Percentiles rank a stretch among this genome's conserved stretches.
Evolutionary conservation across 768 basidiomycete species (phyloP).

Genomic region (button mushroom (Agaricus bisporus)): DNA sequence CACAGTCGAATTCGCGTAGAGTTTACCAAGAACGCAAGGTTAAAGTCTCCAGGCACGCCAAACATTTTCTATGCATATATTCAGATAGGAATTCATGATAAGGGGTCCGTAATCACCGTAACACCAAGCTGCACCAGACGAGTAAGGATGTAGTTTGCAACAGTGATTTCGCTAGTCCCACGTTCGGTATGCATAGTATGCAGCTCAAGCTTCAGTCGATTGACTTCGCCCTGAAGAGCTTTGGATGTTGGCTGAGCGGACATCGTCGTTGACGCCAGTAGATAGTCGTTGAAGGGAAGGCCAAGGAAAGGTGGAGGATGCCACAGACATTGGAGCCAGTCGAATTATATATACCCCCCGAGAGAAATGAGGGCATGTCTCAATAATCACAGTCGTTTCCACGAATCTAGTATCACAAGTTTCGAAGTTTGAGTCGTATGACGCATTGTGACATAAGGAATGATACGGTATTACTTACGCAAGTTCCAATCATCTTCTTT

Average conservation of each 20-base stretch:
- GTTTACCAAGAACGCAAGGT: slow-evolving; percentile 57
- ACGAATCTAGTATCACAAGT: no score
- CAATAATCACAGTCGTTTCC: no score
- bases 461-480: no score
- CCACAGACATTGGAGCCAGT: not conserved
- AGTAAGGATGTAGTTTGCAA: slow-evolving; percentile 57
- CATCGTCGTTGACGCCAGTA: slow-evolving; percentile 11
- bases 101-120: slow-evolving; percentile 32
- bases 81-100: not conserved
- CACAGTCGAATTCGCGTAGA: not conserved
- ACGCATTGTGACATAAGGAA: not conserved
- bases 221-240: slow-evolving; percentile 22
- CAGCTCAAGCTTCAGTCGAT: slow-evolving; percentile 41
- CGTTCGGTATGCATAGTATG: slow-evolving; percentile 32
- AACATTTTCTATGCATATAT: slow-evolving; percentile 55
- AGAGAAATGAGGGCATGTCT: no score
- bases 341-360: slow-evolving; percentile 9
- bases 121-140: slow-evolving; percentile 62
- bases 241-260: slow-evolving; percentile 12
- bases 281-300: slow-evolving; percentile 3
- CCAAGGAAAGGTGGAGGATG: not conserved
- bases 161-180: slow-evolving; percentile 36
- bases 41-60: slow-evolving; percentile 86
- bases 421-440: not conserved
- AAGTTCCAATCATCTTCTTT: no score